These are phyloP conservation scores for Talaromyces liani DNA, from an alignment of 495 filamentous ascomycete species.

Conservation along the genomic window DNA sequence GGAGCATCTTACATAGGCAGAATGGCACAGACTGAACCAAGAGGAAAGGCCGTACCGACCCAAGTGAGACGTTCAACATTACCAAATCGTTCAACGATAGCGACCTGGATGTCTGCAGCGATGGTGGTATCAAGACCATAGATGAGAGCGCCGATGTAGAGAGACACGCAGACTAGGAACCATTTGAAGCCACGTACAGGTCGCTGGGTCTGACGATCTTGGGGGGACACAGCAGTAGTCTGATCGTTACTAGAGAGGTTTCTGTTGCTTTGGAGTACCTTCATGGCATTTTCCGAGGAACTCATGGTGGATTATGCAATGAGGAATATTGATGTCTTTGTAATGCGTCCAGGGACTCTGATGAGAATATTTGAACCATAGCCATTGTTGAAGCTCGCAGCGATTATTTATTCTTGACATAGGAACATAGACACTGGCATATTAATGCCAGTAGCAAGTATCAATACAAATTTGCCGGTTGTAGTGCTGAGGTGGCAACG, in stretches of 20 bases:
- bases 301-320: background rate
- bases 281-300: background rate
- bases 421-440: too few relatives aligned
- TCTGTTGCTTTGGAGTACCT: background rate
- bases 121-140: conserved; percentile 56
- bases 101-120: conserved; percentile 50
- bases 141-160: conserved; percentile 22
- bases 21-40: background rate
- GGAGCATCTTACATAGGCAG: background rate
- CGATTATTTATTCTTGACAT: background rate
- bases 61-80: conserved; percentile 47
- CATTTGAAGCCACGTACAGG: background rate
- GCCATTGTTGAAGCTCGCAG: background rate
- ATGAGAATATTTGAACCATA: background rate
- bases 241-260: background rate
- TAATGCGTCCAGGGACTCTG: background rate
- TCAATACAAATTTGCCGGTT: background rate
- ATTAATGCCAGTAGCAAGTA: background rate
- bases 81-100: conserved; percentile 41
- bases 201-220: background rate
- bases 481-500: background rate
- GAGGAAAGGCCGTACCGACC: conserved; percentile 44
- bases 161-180: background rate
- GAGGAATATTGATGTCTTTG: background rate
- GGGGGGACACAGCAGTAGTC: background rate